Evolutionary conservation across 2,329 filamentous ascomycete species (phyloP).

Genomic region (Macrophomina phaseolina): DNA sequence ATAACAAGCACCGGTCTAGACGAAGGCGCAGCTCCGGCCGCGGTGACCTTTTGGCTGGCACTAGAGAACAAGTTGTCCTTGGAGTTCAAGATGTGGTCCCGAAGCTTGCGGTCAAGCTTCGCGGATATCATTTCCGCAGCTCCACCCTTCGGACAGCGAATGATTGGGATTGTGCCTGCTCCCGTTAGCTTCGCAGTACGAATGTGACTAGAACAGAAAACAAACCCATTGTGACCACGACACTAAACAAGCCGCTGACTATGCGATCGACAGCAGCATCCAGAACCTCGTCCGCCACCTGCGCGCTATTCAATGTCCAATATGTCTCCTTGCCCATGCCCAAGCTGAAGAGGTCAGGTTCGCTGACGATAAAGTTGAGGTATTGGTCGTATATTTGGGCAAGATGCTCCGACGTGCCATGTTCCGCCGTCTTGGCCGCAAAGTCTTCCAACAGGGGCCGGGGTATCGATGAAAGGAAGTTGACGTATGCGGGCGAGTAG

Average conservation of each 20-base stretch:
- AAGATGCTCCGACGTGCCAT: constrained; percentile 86
- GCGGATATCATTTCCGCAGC: constrained; percentile 93
- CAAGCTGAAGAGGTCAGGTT: constrained; percentile 93
- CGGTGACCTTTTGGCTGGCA: constrained; percentile 62
- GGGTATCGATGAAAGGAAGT: constrained; percentile 93
- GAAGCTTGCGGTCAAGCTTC: constrained; percentile 91
- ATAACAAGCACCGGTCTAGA: constrained; percentile 90
- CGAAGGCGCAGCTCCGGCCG: constrained; percentile 66
- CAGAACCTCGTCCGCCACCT: constrained; percentile 87
- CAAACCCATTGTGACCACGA: constrained; percentile 95
- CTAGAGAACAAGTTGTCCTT: constrained; percentile 95
- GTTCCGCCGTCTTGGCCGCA: constrained; percentile 81
- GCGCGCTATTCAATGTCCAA: constrained; percentile 92
- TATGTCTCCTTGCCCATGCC: constrained; percentile 94
- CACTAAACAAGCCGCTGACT: constrained; percentile 95
- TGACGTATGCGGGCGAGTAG: constrained; percentile 93
- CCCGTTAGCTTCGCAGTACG: constrained; percentile 24
- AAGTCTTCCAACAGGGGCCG: constrained; percentile 93
- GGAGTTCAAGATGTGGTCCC: constrained; percentile 95
- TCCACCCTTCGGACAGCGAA: constrained; percentile 89
- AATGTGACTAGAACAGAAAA: background rate
- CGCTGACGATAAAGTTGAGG: constrained; percentile 94
- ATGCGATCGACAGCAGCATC: constrained; percentile 88
- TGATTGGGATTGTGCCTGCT: constrained; percentile 86
- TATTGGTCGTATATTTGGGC: constrained; percentile 96